A percentile compares a stretch with the other conserved stretches of the same genome.
Evolutionary conservation across 345 rosid genomes (phyloP).

Genomic region (Citrus cavaleriei): DNA sequence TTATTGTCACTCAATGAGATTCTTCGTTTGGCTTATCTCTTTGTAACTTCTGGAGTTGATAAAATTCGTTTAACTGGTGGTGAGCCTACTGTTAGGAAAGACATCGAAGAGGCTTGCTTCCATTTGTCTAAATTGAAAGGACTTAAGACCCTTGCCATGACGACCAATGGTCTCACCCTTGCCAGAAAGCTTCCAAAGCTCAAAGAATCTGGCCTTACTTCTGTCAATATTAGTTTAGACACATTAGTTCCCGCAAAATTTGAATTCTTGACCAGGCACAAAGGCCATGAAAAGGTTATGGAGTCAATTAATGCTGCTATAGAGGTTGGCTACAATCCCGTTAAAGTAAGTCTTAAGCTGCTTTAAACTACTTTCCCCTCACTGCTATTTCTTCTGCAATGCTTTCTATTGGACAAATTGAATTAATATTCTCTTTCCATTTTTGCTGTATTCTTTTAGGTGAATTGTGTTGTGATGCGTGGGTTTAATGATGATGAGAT

Average conservation of each 20-base stretch:
- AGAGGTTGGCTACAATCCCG: constrained; percentile 78
- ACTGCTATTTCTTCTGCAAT: neutral
- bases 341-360: constrained; percentile 48
- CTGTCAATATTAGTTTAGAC: constrained; percentile 80
- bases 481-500: constrained; percentile 94
- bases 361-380: neutral
- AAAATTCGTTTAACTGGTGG: constrained; percentile 96
- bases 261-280: constrained; percentile 86
- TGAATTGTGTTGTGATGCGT: constrained; percentile 92
- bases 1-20: constrained; percentile 65
- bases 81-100: constrained; percentile 85
- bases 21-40: constrained; percentile 62
- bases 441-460: constrained; percentile 37
- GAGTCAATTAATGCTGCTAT: constrained; percentile 77
- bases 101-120: constrained; percentile 71
- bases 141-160: constrained; percentile 71
- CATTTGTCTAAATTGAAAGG: constrained; percentile 73
- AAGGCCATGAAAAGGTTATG: constrained; percentile 76
- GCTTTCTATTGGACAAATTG: neutral
- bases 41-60: constrained; percentile 77
- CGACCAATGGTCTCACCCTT: constrained; percentile 87
- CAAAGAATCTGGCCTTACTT: constrained; percentile 66
- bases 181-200: constrained; percentile 79
- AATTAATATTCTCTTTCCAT: neutral
- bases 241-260: constrained; percentile 84